Conservation (phyloP, 2,329 filamentous ascomycete species). For the Botrytis tulipae region DNA sequence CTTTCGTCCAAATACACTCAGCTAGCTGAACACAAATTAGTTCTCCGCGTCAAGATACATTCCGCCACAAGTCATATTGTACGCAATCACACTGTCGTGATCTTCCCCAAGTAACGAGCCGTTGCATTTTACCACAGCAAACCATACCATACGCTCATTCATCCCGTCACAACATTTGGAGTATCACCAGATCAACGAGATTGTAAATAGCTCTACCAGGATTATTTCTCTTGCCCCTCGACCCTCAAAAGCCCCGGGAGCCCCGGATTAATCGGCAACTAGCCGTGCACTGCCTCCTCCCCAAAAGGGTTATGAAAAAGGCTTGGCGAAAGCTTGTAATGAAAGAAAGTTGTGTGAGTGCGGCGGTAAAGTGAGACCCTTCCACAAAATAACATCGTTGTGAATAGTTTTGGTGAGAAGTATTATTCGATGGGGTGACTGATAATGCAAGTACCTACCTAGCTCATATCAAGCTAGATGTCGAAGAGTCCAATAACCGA, state of each 20-base stretch:
- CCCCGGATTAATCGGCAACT: not conserved
- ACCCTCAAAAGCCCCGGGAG: not conserved
- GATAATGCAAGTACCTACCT: not conserved
- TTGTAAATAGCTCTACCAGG: not conserved
- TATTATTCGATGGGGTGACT: not conserved
- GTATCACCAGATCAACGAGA: not conserved
- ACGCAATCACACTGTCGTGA: not conserved
- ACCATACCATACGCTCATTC: not conserved
- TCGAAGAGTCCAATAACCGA: not conserved
- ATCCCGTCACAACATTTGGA: not conserved
- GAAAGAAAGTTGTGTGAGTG: not conserved
- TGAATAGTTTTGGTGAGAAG: not conserved
- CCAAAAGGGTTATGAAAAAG: not conserved
- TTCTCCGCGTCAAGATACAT: not conserved
- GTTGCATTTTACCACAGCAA: not conserved
- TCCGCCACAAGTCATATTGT: not conserved
- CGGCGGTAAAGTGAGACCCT: not conserved
- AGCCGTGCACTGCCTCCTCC: not conserved
- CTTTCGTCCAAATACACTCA: not conserved
- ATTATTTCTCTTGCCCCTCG: not conserved
- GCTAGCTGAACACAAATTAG: not conserved
- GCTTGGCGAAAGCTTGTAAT: conserved; percentile 7
- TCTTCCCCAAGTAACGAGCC: not conserved
- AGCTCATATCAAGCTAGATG: not conserved
- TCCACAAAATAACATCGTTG: not conserved